phyloP scores from a whole-genome alignment of 306 rosid species.

The Rosa chinensis region DNA sequence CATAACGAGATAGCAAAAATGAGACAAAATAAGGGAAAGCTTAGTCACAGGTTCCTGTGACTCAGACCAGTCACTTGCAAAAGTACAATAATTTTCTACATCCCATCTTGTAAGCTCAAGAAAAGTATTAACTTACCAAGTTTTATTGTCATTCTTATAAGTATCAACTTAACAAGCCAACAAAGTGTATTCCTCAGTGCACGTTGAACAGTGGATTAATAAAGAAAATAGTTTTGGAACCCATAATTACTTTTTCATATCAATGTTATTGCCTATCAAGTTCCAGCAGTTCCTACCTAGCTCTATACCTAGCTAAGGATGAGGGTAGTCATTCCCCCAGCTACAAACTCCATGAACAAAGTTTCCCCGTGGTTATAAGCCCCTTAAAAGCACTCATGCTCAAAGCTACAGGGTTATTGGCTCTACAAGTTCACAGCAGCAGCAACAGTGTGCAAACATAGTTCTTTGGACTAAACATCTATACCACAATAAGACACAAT shows the following conservation, averaged over 20 bases:
- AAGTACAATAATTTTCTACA: neutral
- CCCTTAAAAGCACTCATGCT: neutral
- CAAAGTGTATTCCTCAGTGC: neutral
- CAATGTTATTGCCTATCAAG: neutral
- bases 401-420: neutral
- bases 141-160: neutral
- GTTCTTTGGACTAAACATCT: neutral
- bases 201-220: neutral
- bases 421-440: neutral
- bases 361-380: neutral
- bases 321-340: neutral
- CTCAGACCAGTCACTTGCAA: neutral
- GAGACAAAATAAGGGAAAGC: neutral
- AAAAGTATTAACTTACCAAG: neutral
- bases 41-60: neutral
- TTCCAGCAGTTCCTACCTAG: neutral
- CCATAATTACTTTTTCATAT: neutral
- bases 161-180: neutral
- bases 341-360: neutral
- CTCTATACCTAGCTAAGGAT: neutral
- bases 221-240: neutral
- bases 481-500: neutral
- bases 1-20: neutral
- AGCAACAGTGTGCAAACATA: neutral
- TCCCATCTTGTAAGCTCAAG: slow-evolving; percentile 2